Base-by-base conservation (phyloP, 805 yeast species). In the Lachancea fermentati region DNA sequence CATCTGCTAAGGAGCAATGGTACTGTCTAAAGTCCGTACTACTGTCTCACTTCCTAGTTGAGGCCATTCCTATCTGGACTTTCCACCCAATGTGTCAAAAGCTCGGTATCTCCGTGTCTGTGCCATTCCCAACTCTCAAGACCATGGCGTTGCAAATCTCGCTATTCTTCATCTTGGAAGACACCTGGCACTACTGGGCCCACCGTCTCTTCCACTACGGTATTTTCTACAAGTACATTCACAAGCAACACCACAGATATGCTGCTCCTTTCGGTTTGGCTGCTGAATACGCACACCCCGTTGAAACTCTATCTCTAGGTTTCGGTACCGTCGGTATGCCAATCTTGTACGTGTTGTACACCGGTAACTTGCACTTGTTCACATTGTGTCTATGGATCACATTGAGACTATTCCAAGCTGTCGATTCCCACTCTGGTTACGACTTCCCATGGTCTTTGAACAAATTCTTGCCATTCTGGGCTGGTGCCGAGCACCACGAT, bases 401-500 rank as follows among this genome's bases (percentile, higher is more conserved):
- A 6, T 67, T 86, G 54, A 79, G 97, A 66, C 76, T 91, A 53
- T 81, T 84, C 71, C 98, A 91, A 73, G 98, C 98, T 19, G 91
- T 91, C 44, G 98, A 91, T 63, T 83, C 97, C 18, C 98, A 91
- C 66, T 88, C 97, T 9, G 98, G 97, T 44, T 93, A 91, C 66
- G 97, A 91, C 62, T 91, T 91, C 78, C 97, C 98, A 48, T 81
- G 94, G 86, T 86, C 96, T 4, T 73, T 91, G 58, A 93, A 87
- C 67, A 87, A 88, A 61, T 79, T 91, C 66, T 62, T 91, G 46
- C 97, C 97, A 36, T 76, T 93, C 68, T 89, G 97, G 97, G 95
- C 97, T 3, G 97, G 97, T 50, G 96, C 97, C 16, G 96, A 85
- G 57, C 97, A 91, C 66, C 97, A 91, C 63, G 98, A 91, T 66